Evolutionary conservation across 106 monocot species (phyloP), one percentile per base, ranked within the genome.

Genomic region (Narthecium ossifragum): DNA sequence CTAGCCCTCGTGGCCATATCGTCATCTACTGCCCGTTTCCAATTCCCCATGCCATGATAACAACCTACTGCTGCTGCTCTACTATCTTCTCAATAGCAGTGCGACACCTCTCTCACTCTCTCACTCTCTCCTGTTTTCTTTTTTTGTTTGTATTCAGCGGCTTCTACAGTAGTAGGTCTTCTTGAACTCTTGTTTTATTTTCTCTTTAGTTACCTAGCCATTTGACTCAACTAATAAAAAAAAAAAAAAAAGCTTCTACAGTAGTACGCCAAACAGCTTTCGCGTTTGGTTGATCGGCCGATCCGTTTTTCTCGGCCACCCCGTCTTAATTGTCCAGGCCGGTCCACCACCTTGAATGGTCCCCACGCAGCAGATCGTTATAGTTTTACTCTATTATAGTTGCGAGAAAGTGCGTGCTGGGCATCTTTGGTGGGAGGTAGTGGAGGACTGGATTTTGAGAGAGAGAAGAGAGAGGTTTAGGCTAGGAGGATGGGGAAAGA

Each of bases 401-500:
- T 21, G 8, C 1, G 9, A 21, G 50, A 7, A 7, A 24, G 2
- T 50, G n/a, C 2, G n/a, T 50, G n/a, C 50, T 6, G 9, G 1
- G 2, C 8, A 1, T 48, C 47, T 50, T 50, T 21, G n/a, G 10
- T 6, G 7, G 10, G 7, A 6, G 36, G 36, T 10, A 5, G 5
- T 36, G 5, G 36, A 36, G 10, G 36, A 5, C 10, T 36, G 36
- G 36, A 36, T 5, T 6, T 36, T 10, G 45, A 46, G 23, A 0
- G 9, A 11, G 40, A 57, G 25, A 32, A 22, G 9, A 34, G 12
- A 18, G 10, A 53, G 26, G 7, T 17, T 38, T n/a, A 23, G 37
- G 70, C 57, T 52, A 34, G 12, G 18, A 50, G 8, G 40, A 50
- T 49, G 57, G 55, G 64, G 61, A 65, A 50, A 55, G 70, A 68